Evolutionary conservation across 2,329 filamentous ascomycete species (phyloP).

Genomic region (Penicillium sp.): DNA sequence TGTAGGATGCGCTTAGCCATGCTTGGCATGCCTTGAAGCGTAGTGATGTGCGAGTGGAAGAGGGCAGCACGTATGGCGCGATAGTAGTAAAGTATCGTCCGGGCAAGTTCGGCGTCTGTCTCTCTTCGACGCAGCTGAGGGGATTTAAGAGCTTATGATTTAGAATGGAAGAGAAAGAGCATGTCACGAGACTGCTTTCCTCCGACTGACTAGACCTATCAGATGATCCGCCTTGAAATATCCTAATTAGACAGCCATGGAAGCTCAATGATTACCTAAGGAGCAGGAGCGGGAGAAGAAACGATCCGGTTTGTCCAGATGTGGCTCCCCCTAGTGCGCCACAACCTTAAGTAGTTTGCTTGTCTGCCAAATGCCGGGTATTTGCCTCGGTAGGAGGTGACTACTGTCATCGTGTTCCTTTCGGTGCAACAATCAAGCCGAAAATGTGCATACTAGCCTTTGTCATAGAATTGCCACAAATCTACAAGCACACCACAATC

Average conservation of each 20-base stretch:
- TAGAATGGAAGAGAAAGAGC: not conserved
- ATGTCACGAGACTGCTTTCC: not conserved
- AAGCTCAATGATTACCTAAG: not conserved
- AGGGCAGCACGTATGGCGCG: not conserved
- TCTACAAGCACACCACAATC: not conserved
- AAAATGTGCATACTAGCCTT: not conserved
- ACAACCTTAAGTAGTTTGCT: not conserved
- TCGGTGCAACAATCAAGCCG: not conserved
- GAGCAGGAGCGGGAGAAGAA: not conserved
- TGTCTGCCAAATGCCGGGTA: not conserved
- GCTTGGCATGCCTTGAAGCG: not conserved
- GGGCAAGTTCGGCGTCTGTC: not conserved
- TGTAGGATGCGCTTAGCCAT: conserved; percentile 32
- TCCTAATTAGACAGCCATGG: not conserved
- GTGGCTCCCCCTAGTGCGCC: not conserved
- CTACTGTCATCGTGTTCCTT: not conserved
- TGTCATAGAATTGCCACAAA: not conserved
- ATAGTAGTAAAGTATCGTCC: not conserved
- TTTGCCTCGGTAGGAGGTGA: not conserved
- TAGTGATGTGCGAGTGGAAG: not conserved
- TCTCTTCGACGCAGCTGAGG: not conserved
- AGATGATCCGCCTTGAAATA: not conserved
- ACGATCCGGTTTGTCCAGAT: not conserved
- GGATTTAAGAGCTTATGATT: not conserved
- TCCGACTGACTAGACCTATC: not conserved